Conservation (phyloP, 345 rosid genomes). For the Eucalyptus paniculata region DNA sequence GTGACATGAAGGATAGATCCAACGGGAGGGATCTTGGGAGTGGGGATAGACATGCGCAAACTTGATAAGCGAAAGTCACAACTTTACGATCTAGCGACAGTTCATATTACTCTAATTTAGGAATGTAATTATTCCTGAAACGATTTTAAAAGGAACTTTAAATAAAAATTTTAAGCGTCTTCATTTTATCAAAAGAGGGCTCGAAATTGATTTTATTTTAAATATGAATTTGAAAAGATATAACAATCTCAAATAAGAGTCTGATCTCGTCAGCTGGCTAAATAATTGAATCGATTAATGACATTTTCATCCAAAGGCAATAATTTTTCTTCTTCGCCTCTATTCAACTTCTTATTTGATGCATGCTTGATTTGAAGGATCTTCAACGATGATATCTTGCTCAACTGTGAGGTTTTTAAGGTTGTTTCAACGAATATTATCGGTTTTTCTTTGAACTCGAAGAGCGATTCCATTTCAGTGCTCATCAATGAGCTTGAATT, state of each 20-base stretch:
- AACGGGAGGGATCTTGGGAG: not conserved
- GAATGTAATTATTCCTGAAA: accelerated
- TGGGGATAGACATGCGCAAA: not conserved
- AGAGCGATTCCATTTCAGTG: not conserved
- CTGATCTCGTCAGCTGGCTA: accelerated
- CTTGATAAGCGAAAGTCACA: not conserved
- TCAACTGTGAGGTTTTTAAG: slow-evolving; percentile 1
- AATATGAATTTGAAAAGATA: no score
- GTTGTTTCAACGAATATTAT: slow-evolving; percentile 12
- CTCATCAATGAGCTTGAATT: not conserved
- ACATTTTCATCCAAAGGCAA: no score
- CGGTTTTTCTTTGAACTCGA: slow-evolving; percentile 27
- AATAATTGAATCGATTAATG: no score
- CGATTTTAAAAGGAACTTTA: accelerated
- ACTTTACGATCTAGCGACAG: accelerated
- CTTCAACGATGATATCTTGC: slow-evolving; percentile 17
- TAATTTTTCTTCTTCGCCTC: not conserved
- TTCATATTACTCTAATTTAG: not conserved
- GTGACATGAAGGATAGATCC: not conserved
- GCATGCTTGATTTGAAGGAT: not conserved
- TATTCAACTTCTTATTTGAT: not conserved
- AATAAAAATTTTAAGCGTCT: no score
- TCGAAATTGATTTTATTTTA: no score
- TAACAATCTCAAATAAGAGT: accelerated
- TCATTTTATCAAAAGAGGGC: no score